phyloP scores from a whole-genome alignment of 1,284 basidiomycete species.

The Coriolopsis trogii region DNA sequence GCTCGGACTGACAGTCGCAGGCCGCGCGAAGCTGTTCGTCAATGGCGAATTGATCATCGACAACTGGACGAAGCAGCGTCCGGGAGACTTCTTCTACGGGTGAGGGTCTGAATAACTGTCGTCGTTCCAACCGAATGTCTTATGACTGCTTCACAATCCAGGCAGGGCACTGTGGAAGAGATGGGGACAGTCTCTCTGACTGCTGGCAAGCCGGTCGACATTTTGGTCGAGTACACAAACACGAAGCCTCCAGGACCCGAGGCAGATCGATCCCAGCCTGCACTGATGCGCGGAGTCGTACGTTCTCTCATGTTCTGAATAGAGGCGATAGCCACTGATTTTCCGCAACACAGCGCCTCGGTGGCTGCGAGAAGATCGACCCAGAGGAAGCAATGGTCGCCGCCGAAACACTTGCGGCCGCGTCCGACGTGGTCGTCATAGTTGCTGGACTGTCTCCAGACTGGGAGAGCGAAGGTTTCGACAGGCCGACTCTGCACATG shows the following conservation, averaged over 20 bases:
- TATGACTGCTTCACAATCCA: slow-evolving; percentile 17
- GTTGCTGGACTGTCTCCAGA: slow-evolving; percentile 68
- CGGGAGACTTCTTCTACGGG: slow-evolving; percentile 72
- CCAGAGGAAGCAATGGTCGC: slow-evolving; percentile 58
- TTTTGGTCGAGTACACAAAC: slow-evolving; percentile 67
- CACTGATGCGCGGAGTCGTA: slow-evolving; percentile 69
- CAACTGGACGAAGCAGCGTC: slow-evolving; percentile 70
- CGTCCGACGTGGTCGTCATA: slow-evolving; percentile 61
- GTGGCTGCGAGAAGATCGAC: slow-evolving; percentile 66
- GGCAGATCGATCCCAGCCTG: slow-evolving; percentile 57
- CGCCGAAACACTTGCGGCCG: slow-evolving; percentile 60
- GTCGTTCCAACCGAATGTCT: not conserved
- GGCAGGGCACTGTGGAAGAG: slow-evolving; percentile 67
- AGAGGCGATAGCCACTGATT: too few relatives aligned
- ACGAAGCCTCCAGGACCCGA: slow-evolving; percentile 54
- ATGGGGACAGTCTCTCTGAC: slow-evolving; percentile 49
- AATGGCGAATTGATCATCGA: slow-evolving; percentile 64
- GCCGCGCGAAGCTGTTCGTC: slow-evolving; percentile 68
- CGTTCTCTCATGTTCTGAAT: too few relatives aligned
- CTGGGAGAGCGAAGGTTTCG: slow-evolving; percentile 75
- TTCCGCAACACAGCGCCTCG: too few relatives aligned
- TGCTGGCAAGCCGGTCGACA: slow-evolving; percentile 48
- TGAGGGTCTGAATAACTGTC: slow-evolving; percentile 30
- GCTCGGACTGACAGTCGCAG: slow-evolving; percentile 74
- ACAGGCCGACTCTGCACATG: slow-evolving; percentile 58